Evolutionary conservation across 441 rosid species (phyloP).

Genomic region (Populus hybrid): DNA sequence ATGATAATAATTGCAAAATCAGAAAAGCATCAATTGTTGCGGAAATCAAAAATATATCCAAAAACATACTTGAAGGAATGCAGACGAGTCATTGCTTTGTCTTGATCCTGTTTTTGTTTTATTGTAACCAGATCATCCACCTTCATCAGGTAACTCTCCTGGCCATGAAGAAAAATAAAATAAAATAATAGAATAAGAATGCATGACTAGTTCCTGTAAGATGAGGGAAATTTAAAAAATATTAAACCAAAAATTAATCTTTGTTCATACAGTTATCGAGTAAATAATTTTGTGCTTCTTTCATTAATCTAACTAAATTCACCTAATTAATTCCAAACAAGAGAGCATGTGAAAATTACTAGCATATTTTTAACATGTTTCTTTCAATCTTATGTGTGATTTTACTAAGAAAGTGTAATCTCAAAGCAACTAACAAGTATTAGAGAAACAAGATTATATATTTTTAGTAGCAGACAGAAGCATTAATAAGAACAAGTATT

Average conservation of each 20-base stretch:
- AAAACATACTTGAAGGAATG: slow-evolving; percentile 63
- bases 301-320: background rate
- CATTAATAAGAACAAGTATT: background rate
- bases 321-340: background rate
- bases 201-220: background rate
- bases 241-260: background rate
- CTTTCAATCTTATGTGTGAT: background rate
- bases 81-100: slow-evolving; percentile 52
- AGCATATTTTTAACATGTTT: background rate
- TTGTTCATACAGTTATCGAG: background rate
- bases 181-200: background rate
- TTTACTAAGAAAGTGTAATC: background rate
- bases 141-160: slow-evolving; percentile 51
- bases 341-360: background rate
- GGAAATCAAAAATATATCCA: slow-evolving; percentile 6
- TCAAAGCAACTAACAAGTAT: background rate
- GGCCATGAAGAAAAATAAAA: slow-evolving; percentile 8
- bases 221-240: background rate
- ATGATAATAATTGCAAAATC: background rate
- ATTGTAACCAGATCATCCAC: slow-evolving; percentile 59
- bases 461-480: background rate
- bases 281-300: background rate
- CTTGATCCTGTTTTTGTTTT: slow-evolving; percentile 81
- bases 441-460: background rate
- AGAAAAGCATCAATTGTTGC: slow-evolving; percentile 11